Evolutionary conservation across 2,329 filamentous ascomycete genomes (phyloP).

Genomic region (Raffaelea deltoideospora): DNA sequence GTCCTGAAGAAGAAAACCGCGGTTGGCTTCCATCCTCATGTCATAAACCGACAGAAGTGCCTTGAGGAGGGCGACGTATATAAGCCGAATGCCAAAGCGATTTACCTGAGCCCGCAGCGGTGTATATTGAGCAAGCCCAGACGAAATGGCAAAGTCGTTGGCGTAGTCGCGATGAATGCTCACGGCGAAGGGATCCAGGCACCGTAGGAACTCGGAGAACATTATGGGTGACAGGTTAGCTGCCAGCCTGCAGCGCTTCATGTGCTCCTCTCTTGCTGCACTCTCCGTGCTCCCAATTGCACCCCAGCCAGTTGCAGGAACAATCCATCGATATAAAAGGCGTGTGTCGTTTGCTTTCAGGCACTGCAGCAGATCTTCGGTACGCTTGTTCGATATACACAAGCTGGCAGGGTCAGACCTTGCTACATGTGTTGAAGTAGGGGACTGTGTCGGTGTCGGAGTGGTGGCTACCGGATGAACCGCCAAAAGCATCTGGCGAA

Average conservation of each 20-base stretch:
- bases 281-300: too few species aligned
- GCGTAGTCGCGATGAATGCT: conserved; percentile 33
- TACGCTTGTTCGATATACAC: neutral
- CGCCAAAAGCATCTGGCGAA: conserved; percentile 1
- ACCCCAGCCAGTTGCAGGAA: neutral
- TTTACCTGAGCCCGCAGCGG: conserved; percentile 23
- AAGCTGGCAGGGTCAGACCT: too few species aligned
- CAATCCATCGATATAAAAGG: conserved; percentile 2
- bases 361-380: neutral
- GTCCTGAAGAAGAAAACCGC: conserved; percentile 21
- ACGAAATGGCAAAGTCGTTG: conserved; percentile 22
- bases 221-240: conserved; percentile 31
- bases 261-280: neutral
- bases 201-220: conserved; percentile 48
- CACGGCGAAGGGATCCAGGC: conserved; percentile 41
- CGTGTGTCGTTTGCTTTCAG: conserved; percentile 1
- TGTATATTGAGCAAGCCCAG: conserved; percentile 24
- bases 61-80: conserved; percentile 22
- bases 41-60: conserved; percentile 19
- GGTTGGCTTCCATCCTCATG: conserved; percentile 15
- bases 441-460: neutral
- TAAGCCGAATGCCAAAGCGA: conserved; percentile 26
- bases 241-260: conserved; percentile 12
- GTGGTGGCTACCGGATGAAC: neutral
- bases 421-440: too few species aligned